phyloP scores from a whole-genome alignment of 257 asterid genomes.

The Paraleonurus japonicus region DNA sequence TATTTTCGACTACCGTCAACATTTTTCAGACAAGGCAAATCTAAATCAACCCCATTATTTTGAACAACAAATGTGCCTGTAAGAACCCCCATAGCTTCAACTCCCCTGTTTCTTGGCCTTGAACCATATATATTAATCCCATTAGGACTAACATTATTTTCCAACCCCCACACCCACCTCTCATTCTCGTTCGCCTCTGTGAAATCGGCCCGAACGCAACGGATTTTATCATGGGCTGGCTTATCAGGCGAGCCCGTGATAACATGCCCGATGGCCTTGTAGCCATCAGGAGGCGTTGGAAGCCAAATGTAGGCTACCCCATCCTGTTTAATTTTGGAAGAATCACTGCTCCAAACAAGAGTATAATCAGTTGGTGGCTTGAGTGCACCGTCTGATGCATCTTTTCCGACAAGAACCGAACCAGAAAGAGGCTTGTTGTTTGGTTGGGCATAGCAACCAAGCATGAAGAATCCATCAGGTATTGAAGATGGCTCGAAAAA shows the following conservation, averaged over 20 bases:
- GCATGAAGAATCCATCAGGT: constrained; percentile 71
- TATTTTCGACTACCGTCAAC: constrained; percentile 20
- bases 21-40: constrained; percentile 55
- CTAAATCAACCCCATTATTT: constrained; percentile 27
- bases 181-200: constrained; percentile 36
- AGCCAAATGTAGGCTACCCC: constrained; percentile 52
- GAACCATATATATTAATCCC: constrained; percentile 39
- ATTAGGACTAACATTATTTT: not conserved
- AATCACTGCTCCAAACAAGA: constrained; percentile 60
- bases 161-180: constrained; percentile 58
- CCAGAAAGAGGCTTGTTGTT: constrained; percentile 65
- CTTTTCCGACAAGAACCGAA: constrained; percentile 66
- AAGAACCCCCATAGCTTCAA: constrained; percentile 42
- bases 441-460: constrained; percentile 72
- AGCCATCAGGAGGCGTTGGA: constrained; percentile 53
- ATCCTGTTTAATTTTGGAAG: constrained; percentile 41
- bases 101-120: constrained; percentile 56
- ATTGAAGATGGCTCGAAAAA: constrained; percentile 62
- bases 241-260: constrained; percentile 47
- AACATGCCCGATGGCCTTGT: constrained; percentile 48
- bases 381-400: constrained; percentile 31
- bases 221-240: constrained; percentile 42
- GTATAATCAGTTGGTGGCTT: constrained; percentile 51
- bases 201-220: constrained; percentile 49
- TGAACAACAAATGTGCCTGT: constrained; percentile 54